These are phyloP conservation scores for Myxozyma udenii DNA, from an alignment of 805 yeast species.

Conservation along the genomic window DNA sequence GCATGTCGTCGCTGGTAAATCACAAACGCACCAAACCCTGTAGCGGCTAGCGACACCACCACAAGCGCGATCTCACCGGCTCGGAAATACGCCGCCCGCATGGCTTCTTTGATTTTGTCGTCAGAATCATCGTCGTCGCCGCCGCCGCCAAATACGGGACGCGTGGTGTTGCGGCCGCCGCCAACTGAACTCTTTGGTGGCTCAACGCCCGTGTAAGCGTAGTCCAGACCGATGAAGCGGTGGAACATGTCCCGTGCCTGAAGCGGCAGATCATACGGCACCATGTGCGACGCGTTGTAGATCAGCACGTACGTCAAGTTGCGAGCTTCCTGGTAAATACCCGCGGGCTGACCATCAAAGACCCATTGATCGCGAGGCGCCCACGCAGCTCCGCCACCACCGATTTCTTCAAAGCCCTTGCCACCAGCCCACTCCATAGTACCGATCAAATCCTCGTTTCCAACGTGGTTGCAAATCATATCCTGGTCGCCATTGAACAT, in stretches of 20 bases:
- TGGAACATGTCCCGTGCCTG: conserved; percentile 70
- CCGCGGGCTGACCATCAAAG: conserved; percentile 45
- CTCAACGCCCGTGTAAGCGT: conserved; percentile 9
- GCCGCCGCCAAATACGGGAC: not conserved
- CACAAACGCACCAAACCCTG: conserved; percentile 23
- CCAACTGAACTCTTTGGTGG: conserved; percentile 18
- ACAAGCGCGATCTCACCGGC: conserved; percentile 42
- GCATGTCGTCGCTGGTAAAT: conserved; percentile 21
- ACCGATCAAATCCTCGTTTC: conserved; percentile 65
- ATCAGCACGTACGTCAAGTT: conserved; percentile 75
- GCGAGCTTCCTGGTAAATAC: conserved; percentile 53
- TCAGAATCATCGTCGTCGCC: conserved; percentile 22
- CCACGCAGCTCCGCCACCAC: conserved; percentile 31
- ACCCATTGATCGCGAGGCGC: conserved; percentile 44
- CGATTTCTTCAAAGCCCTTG: conserved; percentile 36
- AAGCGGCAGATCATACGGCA: conserved; percentile 75
- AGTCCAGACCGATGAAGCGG: conserved; percentile 33
- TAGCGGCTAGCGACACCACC: conserved; percentile 35
- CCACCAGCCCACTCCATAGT: conserved; percentile 63
- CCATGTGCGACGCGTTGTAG: conserved; percentile 86
- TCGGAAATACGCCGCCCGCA: conserved; percentile 39
- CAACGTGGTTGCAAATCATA: conserved; percentile 78
- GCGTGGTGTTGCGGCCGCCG: conserved; percentile 11
- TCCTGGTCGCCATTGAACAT: conserved; percentile 87
- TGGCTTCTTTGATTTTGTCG: conserved; percentile 37